Evolutionary conservation across 2,329 filamentous ascomycete species (phyloP).

Genomic region (Dactylellina sp.): DNA sequence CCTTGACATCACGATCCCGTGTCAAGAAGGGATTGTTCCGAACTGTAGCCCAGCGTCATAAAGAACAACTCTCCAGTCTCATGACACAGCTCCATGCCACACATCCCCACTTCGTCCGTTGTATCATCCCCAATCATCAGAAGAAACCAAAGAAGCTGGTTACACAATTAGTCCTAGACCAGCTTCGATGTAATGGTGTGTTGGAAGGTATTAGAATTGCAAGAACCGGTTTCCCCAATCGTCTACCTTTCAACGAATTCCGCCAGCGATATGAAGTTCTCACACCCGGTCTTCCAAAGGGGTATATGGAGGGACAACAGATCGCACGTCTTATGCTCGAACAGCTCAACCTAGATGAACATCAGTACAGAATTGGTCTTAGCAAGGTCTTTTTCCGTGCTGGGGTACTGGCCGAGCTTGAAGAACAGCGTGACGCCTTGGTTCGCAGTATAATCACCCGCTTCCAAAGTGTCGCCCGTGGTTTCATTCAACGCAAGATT

Average conservation of each 20-base stretch:
- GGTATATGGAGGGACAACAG: conserved; percentile 89
- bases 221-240: conserved; percentile 94
- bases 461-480: conserved; percentile 91
- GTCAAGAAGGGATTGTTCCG: conserved; percentile 98
- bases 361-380: conserved; percentile 90
- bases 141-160: conserved; percentile 94
- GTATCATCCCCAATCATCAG: conserved; percentile 97
- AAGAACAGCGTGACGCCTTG: conserved; percentile 91
- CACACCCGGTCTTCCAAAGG: conserved; percentile 86
- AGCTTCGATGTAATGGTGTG: conserved; percentile 98
- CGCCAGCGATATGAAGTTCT: conserved; percentile 95
- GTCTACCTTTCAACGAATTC: conserved; percentile 91
- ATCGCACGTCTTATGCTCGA: conserved; percentile 88
- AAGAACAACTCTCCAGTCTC: conserved; percentile 95
- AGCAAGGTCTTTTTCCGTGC: conserved; percentile 99
- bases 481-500: conserved; percentile 86
- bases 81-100: conserved; percentile 96
- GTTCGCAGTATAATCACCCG: conserved; percentile 93
- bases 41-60: conserved; percentile 95
- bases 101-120: conserved; percentile 97
- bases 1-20: conserved; percentile 76
- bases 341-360: conserved; percentile 83
- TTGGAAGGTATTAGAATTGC: conserved; percentile 98
- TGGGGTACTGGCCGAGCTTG: conserved; percentile 92
- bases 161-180: conserved; percentile 91